Percentiles rank a stretch among this genome's conserved stretches.
Evolutionary conservation across 768 basidiomycete genomes (phyloP).

Genomic region (Rhodotorula paludigena): DNA sequence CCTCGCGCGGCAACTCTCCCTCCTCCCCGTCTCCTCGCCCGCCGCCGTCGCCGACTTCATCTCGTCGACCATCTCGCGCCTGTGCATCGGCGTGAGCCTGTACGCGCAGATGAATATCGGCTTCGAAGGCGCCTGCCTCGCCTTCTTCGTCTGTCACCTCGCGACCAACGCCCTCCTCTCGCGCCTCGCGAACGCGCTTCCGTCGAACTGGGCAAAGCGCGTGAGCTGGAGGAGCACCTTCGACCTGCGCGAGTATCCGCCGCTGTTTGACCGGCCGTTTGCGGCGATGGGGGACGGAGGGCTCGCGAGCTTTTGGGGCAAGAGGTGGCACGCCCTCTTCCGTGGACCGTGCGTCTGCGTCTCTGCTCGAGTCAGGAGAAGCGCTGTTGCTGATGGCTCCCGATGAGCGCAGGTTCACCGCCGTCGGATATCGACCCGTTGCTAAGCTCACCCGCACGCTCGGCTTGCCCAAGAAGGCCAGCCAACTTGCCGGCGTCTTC

Average conservation of each 20-base stretch:
- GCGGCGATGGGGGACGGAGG: constrained; percentile 27
- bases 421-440: constrained; percentile 12
- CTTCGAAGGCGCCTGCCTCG: constrained; percentile 4
- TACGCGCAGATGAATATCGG: constrained; percentile 30
- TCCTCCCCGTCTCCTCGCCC: not conserved
- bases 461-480: constrained; percentile 6
- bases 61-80: constrained; percentile 7
- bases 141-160: not conserved
- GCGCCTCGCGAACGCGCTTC: not conserved
- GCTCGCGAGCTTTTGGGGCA: constrained; percentile 17
- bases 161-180: constrained; percentile 11
- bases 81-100: constrained; percentile 17
- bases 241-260: constrained; percentile 27
- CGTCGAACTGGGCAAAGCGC: not conserved
- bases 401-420: constrained; percentile 15
- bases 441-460: not conserved
- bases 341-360: constrained; percentile 2
- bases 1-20: not conserved
- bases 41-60: not conserved
- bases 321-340: constrained; percentile 25
- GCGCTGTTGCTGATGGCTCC: not conserved
- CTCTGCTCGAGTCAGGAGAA: no score
- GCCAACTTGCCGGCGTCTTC: constrained; percentile 9
- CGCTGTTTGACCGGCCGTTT: constrained; percentile 24
- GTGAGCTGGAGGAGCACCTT: constrained; percentile 15